phyloP scores from a whole-genome alignment of 2,329 filamentous ascomycete species.

The Trichoderma endophyticum region DNA sequence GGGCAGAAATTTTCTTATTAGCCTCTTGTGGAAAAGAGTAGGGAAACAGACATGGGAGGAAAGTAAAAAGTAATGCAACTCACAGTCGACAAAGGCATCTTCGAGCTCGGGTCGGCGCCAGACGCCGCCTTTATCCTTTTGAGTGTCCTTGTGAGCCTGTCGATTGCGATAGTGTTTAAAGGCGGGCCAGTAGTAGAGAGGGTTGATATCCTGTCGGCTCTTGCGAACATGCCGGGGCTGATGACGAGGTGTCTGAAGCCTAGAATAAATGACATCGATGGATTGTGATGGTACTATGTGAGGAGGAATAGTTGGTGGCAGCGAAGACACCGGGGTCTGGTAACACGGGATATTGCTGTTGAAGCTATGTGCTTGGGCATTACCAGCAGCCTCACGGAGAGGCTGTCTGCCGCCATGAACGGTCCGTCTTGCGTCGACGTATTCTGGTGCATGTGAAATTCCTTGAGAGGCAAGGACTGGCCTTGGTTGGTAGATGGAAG shows the following conservation, averaged over 20 bases:
- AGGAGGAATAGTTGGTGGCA: constrained; percentile 48
- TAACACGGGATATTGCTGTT: constrained; percentile 44
- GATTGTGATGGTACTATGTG: constrained; percentile 52
- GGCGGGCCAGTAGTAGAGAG: constrained; percentile 59
- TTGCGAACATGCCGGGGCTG: constrained; percentile 35
- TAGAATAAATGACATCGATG: constrained; percentile 38
- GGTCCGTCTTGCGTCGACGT: constrained; percentile 44
- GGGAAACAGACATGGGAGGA: not conserved
- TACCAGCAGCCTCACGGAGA: constrained; percentile 51
- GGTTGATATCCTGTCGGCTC: constrained; percentile 47
- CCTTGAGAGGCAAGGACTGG: constrained; percentile 51
- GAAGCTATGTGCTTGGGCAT: constrained; percentile 45
- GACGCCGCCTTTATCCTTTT: constrained; percentile 59
- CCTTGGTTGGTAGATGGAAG: constrained; percentile 41
- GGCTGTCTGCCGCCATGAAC: constrained; percentile 41
- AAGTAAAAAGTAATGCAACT: constrained; percentile 24
- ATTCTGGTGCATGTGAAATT: constrained; percentile 47
- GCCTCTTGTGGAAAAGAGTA: constrained; percentile 5
- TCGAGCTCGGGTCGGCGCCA: constrained; percentile 54
- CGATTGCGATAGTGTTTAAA: constrained; percentile 65
- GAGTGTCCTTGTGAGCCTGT: constrained; percentile 60
- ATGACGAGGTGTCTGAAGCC: constrained; percentile 37
- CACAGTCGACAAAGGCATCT: constrained; percentile 65
- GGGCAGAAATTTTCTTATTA: constrained; percentile 20
- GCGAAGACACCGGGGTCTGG: constrained; percentile 40